These are phyloP conservation scores for Prunus mume DNA, from an alignment of 306 rosid genomes.

Conservation along the genomic window DNA sequence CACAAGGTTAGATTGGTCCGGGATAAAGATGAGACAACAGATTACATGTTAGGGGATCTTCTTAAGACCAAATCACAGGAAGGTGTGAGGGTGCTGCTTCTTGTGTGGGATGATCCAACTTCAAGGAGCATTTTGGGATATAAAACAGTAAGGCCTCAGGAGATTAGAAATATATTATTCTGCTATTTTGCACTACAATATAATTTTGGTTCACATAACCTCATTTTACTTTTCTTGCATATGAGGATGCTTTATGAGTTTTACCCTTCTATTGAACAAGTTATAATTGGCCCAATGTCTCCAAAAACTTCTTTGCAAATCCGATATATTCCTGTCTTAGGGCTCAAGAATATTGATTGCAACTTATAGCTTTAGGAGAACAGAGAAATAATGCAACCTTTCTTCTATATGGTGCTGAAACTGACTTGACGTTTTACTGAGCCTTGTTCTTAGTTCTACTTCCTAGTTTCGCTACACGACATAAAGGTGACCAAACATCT, in stretches of 20 bases:
- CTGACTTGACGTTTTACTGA: background rate
- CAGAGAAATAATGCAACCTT: background rate
- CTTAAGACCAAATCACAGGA: slow-evolving; percentile 79
- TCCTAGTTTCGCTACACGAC: background rate
- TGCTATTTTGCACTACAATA: background rate
- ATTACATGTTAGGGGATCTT: slow-evolving; percentile 62
- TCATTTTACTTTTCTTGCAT: background rate
- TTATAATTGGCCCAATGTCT: background rate
- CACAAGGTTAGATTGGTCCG: slow-evolving; percentile 67
- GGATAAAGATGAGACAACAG: slow-evolving; percentile 28
- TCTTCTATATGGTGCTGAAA: background rate
- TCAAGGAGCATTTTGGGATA: slow-evolving; percentile 64
- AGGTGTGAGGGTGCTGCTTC: slow-evolving; percentile 85
- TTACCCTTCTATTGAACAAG: background rate
- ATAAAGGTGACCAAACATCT: background rate
- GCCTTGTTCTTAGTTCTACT: background rate
- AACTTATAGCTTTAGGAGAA: background rate
- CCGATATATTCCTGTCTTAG: background rate
- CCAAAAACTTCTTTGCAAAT: background rate
- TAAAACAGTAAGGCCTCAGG: slow-evolving; percentile 49
- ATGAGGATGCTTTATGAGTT: background rate
- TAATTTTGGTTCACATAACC: background rate
- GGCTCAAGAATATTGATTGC: background rate
- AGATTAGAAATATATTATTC: slow-evolving; percentile 5
- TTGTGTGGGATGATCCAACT: slow-evolving; percentile 95